Base-by-base conservation (phyloP, 228 moss, liverwort and hornwort genomes). In the Sphagnum magellanicum region DNA sequence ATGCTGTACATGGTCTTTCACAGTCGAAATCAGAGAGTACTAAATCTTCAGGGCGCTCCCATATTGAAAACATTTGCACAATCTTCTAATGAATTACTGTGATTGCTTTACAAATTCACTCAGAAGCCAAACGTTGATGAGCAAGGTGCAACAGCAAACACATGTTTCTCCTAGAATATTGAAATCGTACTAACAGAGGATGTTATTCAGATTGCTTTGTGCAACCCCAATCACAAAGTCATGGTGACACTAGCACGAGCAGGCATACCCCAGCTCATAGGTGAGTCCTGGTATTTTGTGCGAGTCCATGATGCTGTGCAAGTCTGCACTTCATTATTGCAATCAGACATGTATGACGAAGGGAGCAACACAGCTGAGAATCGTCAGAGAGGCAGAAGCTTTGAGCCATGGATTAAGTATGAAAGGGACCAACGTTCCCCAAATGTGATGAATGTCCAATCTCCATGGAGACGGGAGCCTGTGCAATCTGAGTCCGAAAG, bases 241-340 rank as follows among this genome's bases (percentile, higher is more conserved):
- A 86, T 93, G 90, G 79, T 5, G 57, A 89, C 92, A 48, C 85
- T 98, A 15, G 78, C 86, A 17, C 79, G 79, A 50, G 98, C 94
- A 50, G 91, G 88, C 62, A 75, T 98, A 50, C 90, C 89, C n/a
- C 92, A 94, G 53, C 77, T 89, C 13, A 89, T 98, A 52, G 94
- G 92, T 60, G 70, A 63, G 32, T 78, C 84, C 14, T 94, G 94
- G 98, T 92, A 90, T 75, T 98, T 98, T 50, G 98, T 94, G 55
- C 76, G 98, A 65, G 92, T 98, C 59, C 98, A 98, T 71, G 98
- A 98, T 72, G 98, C 98, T 49, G 92, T 98, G 47, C 98, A 91
- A 78, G 90, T 90, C 60, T 98, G 94, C 67, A 79, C 85, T 47
- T 80, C 90, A 32, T 75, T 71, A 60, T 50, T 88, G 71, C 79